These are phyloP conservation scores for Colletotrichum sp. DNA, from an alignment of 2,329 filamentous ascomycete species.

Conservation along the genomic window DNA sequence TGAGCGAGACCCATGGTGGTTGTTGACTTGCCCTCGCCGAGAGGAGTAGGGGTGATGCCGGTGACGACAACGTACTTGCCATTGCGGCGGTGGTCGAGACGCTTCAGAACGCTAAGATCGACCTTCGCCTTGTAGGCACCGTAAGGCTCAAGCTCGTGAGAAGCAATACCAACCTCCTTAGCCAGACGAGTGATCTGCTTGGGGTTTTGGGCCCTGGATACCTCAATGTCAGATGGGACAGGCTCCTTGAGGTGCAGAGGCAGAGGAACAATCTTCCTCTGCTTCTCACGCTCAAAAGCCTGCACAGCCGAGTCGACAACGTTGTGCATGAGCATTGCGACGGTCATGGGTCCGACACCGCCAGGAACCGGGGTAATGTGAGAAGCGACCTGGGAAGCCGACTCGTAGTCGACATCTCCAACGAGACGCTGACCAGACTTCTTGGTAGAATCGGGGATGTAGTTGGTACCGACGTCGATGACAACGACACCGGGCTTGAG, in stretches of 20 bases:
- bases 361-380: constrained; percentile 96
- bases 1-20: constrained; percentile 96
- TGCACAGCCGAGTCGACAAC: constrained; percentile 84
- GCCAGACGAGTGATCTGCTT: constrained; percentile 89
- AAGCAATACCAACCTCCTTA: constrained; percentile 83
- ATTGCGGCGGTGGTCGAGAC: constrained; percentile 84
- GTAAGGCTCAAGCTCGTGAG: constrained; percentile 92
- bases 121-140: constrained; percentile 97
- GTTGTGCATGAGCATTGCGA: constrained; percentile 97
- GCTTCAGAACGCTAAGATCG: constrained; percentile 79
- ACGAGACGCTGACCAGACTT: constrained; percentile 93
- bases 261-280: constrained; percentile 80
- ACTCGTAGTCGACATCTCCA: constrained; percentile 92
- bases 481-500: constrained; percentile 94
- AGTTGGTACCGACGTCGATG: constrained; percentile 98
- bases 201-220: constrained; percentile 88
- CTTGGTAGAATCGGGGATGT: constrained; percentile 84
- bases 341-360: constrained; percentile 97
- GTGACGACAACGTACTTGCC: constrained; percentile 93
- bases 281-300: constrained; percentile 84
- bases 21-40: constrained; percentile 97
- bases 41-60: constrained; percentile 93
- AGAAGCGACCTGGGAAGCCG: constrained; percentile 84
- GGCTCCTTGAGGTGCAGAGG: constrained; percentile 79
- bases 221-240: constrained; percentile 94